A percentile compares a stretch with the other conserved stretches of the same genome.
Evolutionary conservation across 176 grass and related monocot genomes (phyloP).

Genomic region (Phoenix roebelenii): DNA sequence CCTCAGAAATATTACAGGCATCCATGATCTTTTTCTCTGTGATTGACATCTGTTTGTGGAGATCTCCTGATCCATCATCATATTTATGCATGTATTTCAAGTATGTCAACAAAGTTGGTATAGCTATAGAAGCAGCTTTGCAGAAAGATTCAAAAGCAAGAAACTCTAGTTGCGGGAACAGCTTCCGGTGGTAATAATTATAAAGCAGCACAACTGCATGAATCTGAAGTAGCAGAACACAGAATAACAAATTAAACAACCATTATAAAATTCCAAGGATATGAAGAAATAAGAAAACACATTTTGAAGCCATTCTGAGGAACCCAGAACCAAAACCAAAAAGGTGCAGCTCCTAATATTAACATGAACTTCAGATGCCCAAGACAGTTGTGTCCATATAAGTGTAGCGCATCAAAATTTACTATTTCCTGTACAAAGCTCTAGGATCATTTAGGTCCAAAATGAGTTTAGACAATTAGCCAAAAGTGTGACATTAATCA

Average conservation of each 20-base stretch:
- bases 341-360: too few relatives aligned
- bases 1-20: slow-evolving; percentile 5
- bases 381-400: too few relatives aligned
- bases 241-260: background rate
- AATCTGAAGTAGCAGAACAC: background rate
- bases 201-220: slow-evolving; percentile 1
- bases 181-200: slow-evolving; percentile 4
- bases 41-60: background rate
- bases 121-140: background rate
- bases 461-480: too few relatives aligned
- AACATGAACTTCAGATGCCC: too few relatives aligned
- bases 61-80: background rate
- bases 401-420: too few relatives aligned
- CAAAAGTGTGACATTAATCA: too few relatives aligned
- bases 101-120: background rate
- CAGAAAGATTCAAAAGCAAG: slow-evolving; percentile 5
- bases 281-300: too few relatives aligned
- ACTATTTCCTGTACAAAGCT: too few relatives aligned
- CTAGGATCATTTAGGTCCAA: too few relatives aligned
- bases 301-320: too few relatives aligned
- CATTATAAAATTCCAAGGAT: background rate
- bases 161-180: background rate
- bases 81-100: background rate
- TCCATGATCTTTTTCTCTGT: background rate
- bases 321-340: too few relatives aligned